These are phyloP conservation scores for Trametes elegans DNA, from an alignment of 768 basidiomycete genomes.

Conservation along the genomic window DNA sequence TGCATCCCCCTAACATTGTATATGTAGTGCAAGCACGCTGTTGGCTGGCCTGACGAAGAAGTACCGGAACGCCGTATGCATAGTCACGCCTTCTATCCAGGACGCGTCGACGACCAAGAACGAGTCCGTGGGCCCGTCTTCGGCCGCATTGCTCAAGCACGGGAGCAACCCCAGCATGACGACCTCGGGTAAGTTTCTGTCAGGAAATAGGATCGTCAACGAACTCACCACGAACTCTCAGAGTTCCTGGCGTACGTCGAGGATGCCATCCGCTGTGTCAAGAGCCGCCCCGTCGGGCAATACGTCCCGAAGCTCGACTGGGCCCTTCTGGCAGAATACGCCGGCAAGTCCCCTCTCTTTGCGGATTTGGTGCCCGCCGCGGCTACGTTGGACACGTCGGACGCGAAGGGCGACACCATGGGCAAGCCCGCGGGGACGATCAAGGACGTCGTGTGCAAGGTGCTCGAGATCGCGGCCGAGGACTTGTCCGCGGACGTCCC, in stretches of 20 bases:
- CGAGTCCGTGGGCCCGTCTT: background rate
- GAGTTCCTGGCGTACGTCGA: conserved; percentile 31
- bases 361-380: background rate
- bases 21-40: conserved; percentile 13
- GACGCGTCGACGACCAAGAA: background rate
- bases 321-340: conserved; percentile 4
- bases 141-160: background rate
- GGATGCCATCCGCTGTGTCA: conserved; percentile 31
- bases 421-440: background rate
- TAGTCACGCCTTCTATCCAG: conserved; percentile 1
- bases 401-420: background rate
- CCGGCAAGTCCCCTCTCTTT: background rate
- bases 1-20: background rate
- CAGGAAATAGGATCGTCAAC: background rate
- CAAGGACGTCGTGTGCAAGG: conserved; percentile 17
- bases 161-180: background rate
- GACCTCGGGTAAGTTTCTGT: background rate
- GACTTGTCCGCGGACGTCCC: conserved; percentile 39
- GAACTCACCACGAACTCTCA: background rate
- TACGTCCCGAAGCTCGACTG: conserved; percentile 36
- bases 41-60: conserved; percentile 4
- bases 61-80: background rate
- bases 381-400: background rate
- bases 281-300: conserved; percentile 19
- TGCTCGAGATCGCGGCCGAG: conserved; percentile 33